Conservation (phyloP, 129 eudicot species). For the Mikania micrantha region DNA sequence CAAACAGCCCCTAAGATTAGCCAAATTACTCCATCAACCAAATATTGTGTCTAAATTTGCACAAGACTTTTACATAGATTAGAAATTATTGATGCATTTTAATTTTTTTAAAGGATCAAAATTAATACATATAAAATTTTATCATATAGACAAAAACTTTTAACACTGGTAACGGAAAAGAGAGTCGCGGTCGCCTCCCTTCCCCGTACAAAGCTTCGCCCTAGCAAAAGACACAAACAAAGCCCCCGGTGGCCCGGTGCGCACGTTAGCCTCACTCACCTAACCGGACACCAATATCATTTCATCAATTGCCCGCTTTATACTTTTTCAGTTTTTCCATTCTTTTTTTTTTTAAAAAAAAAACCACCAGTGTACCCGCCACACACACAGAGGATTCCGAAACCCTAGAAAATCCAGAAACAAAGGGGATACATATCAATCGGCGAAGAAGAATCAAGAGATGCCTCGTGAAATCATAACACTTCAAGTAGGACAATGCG, state of each 20-base stretch:
- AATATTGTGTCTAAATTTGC: too few relatives aligned
- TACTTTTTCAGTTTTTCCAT: slow-evolving; percentile 12
- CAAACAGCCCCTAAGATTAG: too few relatives aligned
- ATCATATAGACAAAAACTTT: too few relatives aligned
- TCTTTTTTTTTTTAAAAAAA: background rate
- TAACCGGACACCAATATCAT: slow-evolving; percentile 11
- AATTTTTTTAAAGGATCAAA: too few relatives aligned
- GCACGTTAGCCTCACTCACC: slow-evolving; percentile 12
- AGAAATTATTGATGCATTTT: too few relatives aligned
- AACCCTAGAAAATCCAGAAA: slow-evolving; percentile 19
- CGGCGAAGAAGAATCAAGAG: slow-evolving; percentile 9
- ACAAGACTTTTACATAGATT: too few relatives aligned
- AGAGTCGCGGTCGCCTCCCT: too few relatives aligned
- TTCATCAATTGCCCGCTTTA: background rate
- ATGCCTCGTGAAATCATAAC: slow-evolving; percentile 97
- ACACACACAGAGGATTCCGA: slow-evolving; percentile 5
- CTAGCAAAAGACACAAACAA: background rate
- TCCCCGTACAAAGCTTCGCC: too few relatives aligned
- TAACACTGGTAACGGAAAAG: too few relatives aligned
- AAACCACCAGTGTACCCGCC: slow-evolving; percentile 25
- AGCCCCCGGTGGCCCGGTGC: background rate
- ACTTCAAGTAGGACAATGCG: slow-evolving; percentile 98
- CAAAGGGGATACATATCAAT: background rate
- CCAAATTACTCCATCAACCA: too few relatives aligned
- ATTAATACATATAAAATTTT: too few relatives aligned